Percentiles rank a stretch among this genome's conserved stretches.
Conservation (phyloP, 2,329 filamentous ascomycete species). For the Neonectria sp. region DNA sequence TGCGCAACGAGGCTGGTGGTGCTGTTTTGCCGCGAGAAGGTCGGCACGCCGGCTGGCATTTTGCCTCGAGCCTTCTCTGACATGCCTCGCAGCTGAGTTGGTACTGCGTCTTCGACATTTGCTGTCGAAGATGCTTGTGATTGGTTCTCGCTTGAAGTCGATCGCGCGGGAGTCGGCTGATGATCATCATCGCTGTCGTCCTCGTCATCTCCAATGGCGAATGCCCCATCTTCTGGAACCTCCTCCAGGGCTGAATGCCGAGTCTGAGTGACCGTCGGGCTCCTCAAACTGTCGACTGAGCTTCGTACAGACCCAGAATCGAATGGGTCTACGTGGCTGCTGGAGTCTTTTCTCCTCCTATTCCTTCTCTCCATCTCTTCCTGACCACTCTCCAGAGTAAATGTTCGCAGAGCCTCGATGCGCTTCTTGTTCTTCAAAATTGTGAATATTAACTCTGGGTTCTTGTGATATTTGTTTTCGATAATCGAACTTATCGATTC, state of each 20-base stretch:
- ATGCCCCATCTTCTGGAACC: conserved; percentile 78
- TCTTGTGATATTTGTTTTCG: conserved; percentile 88
- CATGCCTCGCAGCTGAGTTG: conserved; percentile 89
- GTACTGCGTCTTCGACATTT: conserved; percentile 82
- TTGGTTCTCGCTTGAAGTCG: conserved; percentile 75
- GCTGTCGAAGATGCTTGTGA: conserved; percentile 79
- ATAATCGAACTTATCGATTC: conserved; percentile 92
- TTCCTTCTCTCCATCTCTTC: conserved; percentile 90
- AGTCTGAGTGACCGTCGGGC: conserved; percentile 61
- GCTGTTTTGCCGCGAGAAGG: conserved; percentile 92
- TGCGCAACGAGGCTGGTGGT: conserved; percentile 83
- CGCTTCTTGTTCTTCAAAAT: conserved; percentile 85
- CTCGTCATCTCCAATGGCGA: conserved; percentile 91
- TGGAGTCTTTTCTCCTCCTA: conserved; percentile 77
- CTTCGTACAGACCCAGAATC: conserved; percentile 68
- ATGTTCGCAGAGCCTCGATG: conserved; percentile 87
- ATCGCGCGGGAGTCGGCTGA: conserved; percentile 71
- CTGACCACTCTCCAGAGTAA: conserved; percentile 92
- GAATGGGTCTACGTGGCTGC: conserved; percentile 63
- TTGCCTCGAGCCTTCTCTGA: conserved; percentile 98
- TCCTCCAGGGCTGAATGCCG: conserved; percentile 50
- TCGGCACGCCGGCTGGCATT: conserved; percentile 86
- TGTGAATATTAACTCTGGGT: conserved; percentile 84
- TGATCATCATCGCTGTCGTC: conserved; percentile 70
- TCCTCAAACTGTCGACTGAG: conserved; percentile 78